Conservation (phyloP, 1,139 yeast genomes). For the Yamadazyma blattariae region DNA sequence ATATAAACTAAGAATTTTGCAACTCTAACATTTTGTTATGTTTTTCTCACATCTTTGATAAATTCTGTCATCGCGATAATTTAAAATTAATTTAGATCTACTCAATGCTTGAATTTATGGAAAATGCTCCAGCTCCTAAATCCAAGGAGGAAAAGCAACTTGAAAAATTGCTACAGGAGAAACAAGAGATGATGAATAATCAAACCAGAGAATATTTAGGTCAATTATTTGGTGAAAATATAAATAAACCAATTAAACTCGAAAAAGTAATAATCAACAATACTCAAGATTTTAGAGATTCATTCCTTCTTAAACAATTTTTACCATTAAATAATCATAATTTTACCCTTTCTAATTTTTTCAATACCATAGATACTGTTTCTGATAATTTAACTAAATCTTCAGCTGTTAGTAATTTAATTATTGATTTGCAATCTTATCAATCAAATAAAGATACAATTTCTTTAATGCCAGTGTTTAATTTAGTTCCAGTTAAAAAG, state of each 20-base stretch:
- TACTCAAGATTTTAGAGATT: conserved; percentile 47
- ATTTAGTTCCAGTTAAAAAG: conserved; percentile 57
- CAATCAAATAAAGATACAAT: conserved; percentile 22
- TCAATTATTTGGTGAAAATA: conserved; percentile 38
- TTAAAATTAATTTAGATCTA: too few species aligned
- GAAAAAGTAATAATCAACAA: conserved; percentile 55
- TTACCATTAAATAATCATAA: conserved; percentile 41
- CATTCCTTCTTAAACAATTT: conserved; percentile 54
- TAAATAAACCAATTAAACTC: conserved; percentile 43
- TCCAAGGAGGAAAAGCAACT: conserved; percentile 30
- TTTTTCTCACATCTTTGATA: conserved; percentile 8
- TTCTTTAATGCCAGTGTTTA: conserved; percentile 54
- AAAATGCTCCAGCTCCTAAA: conserved; percentile 6
- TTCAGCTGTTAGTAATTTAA: conserved; percentile 45
- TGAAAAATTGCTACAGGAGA: conserved; percentile 26
- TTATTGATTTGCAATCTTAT: conserved; percentile 35
- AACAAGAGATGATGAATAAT: conserved; percentile 31
- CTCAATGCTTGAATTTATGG: conserved; percentile 11
- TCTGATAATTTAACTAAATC: conserved; percentile 39
- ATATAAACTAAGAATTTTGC: too few species aligned
- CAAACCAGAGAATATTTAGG: conserved; percentile 43
- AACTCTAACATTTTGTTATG: too few species aligned
- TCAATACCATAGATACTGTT: conserved; percentile 40
- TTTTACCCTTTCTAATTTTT: conserved; percentile 34
- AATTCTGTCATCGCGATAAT: too few species aligned